Conservation (phyloP, 2,329 filamentous ascomycete genomes). For the Tolypocladium cylindrosporum region DNA sequence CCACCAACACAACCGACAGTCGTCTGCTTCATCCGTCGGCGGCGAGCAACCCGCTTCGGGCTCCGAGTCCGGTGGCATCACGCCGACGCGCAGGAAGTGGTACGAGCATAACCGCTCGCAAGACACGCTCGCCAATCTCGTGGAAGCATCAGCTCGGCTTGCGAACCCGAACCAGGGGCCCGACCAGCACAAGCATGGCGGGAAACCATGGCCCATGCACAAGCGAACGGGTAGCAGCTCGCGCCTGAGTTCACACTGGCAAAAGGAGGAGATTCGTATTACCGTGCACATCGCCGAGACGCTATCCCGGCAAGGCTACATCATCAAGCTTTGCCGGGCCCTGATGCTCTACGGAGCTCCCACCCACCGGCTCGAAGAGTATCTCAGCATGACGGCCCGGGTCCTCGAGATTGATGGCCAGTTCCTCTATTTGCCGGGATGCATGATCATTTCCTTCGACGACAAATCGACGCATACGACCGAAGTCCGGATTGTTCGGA, state of each 20-base stretch:
- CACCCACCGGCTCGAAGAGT: constrained; percentile 82
- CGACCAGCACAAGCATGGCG: constrained; percentile 7
- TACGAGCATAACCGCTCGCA: constrained; percentile 37
- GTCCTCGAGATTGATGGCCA: constrained; percentile 80
- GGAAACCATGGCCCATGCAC: constrained; percentile 23
- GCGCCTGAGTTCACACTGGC: constrained; percentile 26
- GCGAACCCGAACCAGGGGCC: constrained; percentile 9
- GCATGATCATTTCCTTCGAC: constrained; percentile 88
- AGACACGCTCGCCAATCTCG: constrained; percentile 35
- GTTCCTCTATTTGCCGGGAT: constrained; percentile 81
- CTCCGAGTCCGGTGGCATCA: constrained; percentile 26
- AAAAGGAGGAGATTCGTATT: constrained; percentile 35
- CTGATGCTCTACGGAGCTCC: constrained; percentile 85
- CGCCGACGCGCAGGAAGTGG: constrained; percentile 35
- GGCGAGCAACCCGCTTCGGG: constrained; percentile 19
- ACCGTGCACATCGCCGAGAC: constrained; percentile 51
- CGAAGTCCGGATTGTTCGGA: constrained; percentile 55
- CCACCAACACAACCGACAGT: constrained; percentile 12
- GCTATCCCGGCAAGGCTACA: constrained; percentile 68
- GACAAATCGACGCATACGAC: constrained; percentile 56
- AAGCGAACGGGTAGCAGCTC: constrained; percentile 26
- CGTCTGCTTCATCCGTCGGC: constrained; percentile 17
- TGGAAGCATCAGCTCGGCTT: constrained; percentile 30
- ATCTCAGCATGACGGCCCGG: constrained; percentile 74
- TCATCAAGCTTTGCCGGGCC: constrained; percentile 72